Evolutionary conservation across 805 yeast genomes (phyloP).

Genomic region (Wickerhamomyces mucosus): DNA sequence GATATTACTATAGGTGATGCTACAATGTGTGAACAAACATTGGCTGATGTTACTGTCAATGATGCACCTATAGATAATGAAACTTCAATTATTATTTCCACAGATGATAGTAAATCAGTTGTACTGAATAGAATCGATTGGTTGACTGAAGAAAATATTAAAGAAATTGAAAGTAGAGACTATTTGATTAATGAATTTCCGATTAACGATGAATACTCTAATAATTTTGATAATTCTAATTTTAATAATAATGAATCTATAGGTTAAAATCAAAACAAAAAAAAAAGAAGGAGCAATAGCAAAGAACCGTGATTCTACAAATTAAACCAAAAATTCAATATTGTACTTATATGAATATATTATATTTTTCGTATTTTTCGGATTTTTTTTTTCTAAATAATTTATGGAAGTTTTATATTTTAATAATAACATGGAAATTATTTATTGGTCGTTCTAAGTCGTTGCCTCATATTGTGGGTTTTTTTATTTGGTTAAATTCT

Average conservation of each 20-base stretch:
- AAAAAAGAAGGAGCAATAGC: conserved; percentile 1
- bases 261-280: conserved; percentile 7
- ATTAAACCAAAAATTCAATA: too few species aligned
- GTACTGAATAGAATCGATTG: conserved; percentile 18
- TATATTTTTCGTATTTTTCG: too few species aligned
- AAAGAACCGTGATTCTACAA: too few species aligned
- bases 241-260: conserved; percentile 1
- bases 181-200: conserved; percentile 11
- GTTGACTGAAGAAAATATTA: conserved; percentile 15
- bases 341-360: too few species aligned
- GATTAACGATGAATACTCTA: not conserved
- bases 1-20: conserved; percentile 1
- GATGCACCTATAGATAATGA: conserved; percentile 11
- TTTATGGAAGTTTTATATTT: too few species aligned
- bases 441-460: too few species aligned
- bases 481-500: too few species aligned
- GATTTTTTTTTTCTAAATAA: too few species aligned
- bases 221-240: too few species aligned
- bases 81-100: conserved; percentile 9
- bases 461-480: too few species aligned
- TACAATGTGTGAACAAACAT: too few species aligned
- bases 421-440: too few species aligned
- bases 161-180: conserved; percentile 12
- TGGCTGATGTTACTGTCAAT: not conserved
- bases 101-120: not conserved